Evolutionary conservation across 208 protist species (phyloP).

Genomic region (Phytomonas serpens): DNA sequence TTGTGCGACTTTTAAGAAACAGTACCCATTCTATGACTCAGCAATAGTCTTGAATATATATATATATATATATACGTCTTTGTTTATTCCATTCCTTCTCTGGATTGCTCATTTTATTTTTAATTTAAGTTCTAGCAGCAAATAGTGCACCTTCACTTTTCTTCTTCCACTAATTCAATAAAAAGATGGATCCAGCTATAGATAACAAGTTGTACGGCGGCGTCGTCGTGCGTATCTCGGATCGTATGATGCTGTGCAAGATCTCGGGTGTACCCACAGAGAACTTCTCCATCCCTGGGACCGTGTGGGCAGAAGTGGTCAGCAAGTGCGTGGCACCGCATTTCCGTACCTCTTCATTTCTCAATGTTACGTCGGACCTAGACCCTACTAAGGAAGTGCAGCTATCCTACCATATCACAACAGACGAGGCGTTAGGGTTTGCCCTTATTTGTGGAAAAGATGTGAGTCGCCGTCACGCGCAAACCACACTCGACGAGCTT

Average conservation of each 20-base stretch:
- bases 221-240: slow-evolving; percentile 68
- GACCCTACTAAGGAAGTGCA: slow-evolving; percentile 32
- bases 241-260: slow-evolving; percentile 71
- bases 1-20: neutral
- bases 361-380: slow-evolving; percentile 29
- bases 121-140: neutral
- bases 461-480: slow-evolving; percentile 42
- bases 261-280: slow-evolving; percentile 35
- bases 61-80: slow-evolving; percentile 7
- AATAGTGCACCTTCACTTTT: neutral
- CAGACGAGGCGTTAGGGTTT: slow-evolving; percentile 64
- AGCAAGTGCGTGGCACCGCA: slow-evolving; percentile 69
- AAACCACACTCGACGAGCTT: slow-evolving; percentile 64
- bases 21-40: neutral
- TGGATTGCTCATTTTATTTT: neutral
- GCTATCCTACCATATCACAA: slow-evolving; percentile 80
- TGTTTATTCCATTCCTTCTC: neutral
- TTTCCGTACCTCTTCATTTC: slow-evolving; percentile 66
- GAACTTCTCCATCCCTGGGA: slow-evolving; percentile 61
- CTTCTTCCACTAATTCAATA: neutral
- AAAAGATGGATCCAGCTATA: neutral
- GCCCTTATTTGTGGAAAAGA: slow-evolving; percentile 44
- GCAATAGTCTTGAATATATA: neutral
- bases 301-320: slow-evolving; percentile 69
- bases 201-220: slow-evolving; percentile 44